Conservation (phyloP, 352 stramenopile species). For the Phytophthora europaea region DNA sequence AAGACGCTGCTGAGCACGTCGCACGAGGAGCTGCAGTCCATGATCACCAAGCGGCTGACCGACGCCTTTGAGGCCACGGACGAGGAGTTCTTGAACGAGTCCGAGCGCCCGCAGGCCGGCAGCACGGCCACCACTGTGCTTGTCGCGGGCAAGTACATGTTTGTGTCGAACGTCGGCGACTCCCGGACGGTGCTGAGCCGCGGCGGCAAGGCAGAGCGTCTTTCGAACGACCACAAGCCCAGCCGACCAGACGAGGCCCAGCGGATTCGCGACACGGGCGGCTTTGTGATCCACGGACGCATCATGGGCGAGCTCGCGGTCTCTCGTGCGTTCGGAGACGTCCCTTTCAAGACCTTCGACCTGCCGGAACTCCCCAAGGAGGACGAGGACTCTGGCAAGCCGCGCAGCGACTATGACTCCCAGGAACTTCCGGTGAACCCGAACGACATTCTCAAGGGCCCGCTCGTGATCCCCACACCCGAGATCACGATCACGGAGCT, state of each 20-base stretch:
- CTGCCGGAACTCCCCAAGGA: conserved; percentile 54
- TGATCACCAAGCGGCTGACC: conserved; percentile 62
- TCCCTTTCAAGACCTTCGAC: conserved; percentile 96
- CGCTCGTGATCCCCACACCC: conserved; percentile 81
- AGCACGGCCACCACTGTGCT: conserved; percentile 97
- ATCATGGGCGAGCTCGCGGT: conserved; percentile 95
- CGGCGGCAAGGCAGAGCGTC: conserved; percentile 84
- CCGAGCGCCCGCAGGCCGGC: conserved; percentile 81
- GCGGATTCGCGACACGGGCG: conserved; percentile 94
- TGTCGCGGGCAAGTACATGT: conserved; percentile 93
- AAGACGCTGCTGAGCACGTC: conserved; percentile 43
- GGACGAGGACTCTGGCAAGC: conserved; percentile 49
- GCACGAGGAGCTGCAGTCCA: conserved; percentile 54
- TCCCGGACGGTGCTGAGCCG: conserved; percentile 95
- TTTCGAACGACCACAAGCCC: conserved; percentile 98
- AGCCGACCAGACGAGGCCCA: conserved; percentile 94
- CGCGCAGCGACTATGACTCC: conserved; percentile 77
- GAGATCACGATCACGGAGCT: conserved; percentile 82
- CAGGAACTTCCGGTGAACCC: conserved; percentile 85
- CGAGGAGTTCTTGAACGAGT: conserved; percentile 74
- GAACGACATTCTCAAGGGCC: conserved; percentile 88
- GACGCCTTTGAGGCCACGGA: conserved; percentile 78
- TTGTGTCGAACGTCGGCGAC: conserved; percentile 97
- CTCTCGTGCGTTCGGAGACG: conserved; percentile 90
- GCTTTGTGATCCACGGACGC: conserved; percentile 90